phyloP scores from a whole-genome alignment of 495 filamentous ascomycete species.

The Amniculicola lignicola region DNA sequence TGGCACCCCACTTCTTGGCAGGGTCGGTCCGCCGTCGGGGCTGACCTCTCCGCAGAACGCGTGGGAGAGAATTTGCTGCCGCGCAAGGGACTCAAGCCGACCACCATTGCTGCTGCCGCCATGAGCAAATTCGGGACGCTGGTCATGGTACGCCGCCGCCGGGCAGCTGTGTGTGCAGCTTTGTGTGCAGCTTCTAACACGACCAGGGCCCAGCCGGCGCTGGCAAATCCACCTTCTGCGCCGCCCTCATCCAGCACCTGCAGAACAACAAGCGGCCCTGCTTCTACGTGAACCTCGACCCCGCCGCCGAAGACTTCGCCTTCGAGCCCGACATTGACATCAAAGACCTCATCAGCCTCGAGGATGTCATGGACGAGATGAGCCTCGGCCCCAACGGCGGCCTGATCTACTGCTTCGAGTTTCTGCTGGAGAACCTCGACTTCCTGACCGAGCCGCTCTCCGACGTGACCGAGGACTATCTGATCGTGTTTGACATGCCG shows the following conservation, averaged over 20 bases:
- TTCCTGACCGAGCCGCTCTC: slow-evolving; percentile 88
- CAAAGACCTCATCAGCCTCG: slow-evolving; percentile 89
- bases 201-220: slow-evolving; percentile 30
- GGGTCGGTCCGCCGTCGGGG: too few relatives aligned
- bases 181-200: background rate
- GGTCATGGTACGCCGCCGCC: slow-evolving; percentile 68
- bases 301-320: slow-evolving; percentile 86
- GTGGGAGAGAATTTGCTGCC: too few relatives aligned
- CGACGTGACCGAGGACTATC: slow-evolving; percentile 84
- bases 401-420: slow-evolving; percentile 97
- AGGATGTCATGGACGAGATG: slow-evolving; percentile 99
- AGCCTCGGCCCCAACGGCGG: slow-evolving; percentile 90
- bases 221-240: slow-evolving; percentile 84
- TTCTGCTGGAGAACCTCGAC: slow-evolving; percentile 91
- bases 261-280: slow-evolving; percentile 82
- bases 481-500: slow-evolving; percentile 97
- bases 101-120: slow-evolving; percentile 31
- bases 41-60: too few relatives aligned
- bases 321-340: slow-evolving; percentile 95
- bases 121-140: slow-evolving; percentile 97
- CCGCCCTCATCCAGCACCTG: slow-evolving; percentile 86
- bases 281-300: slow-evolving; percentile 98
- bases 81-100: too few relatives aligned
- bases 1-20: slow-evolving; percentile 3
- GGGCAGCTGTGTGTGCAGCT: background rate